Percentiles rank a stretch among this genome's conserved stretches.
These are phyloP conservation scores for Stellera chamaejasme DNA, from an alignment of 345 rosid genomes.

Conservation along the genomic window DNA sequence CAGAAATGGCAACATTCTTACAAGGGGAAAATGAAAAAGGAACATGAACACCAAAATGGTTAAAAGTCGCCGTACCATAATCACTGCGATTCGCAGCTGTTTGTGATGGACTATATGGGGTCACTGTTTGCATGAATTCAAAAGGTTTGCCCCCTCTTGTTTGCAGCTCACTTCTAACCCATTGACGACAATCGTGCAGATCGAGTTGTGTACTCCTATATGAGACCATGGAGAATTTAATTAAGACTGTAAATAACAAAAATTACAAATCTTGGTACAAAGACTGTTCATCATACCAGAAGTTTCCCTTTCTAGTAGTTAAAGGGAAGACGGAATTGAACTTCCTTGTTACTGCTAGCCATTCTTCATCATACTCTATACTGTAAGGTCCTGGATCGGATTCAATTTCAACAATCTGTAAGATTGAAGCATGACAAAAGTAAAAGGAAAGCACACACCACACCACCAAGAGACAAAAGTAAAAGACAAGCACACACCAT, in stretches of 20 bases:
- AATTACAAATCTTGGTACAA: conserved; percentile 5
- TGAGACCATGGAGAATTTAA: conserved; percentile 4
- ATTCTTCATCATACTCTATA: conserved; percentile 81
- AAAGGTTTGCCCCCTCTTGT: conserved; percentile 60
- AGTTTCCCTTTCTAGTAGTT: conserved; percentile 35
- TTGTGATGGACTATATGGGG: conserved; percentile 43
- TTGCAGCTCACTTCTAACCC: conserved; percentile 59
- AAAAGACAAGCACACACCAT: conserved; percentile 16
- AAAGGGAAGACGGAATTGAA: conserved; percentile 67
- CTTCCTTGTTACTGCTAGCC: conserved; percentile 64
- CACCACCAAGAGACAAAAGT: conserved; percentile 6
- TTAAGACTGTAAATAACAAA: not conserved
- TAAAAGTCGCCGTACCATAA: conserved; percentile 23
- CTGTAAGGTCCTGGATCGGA: conserved; percentile 72
- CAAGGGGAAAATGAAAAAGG: not conserved
- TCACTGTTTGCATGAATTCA: conserved; percentile 62
- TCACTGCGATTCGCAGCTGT: conserved; percentile 19
- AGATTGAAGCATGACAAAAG: conserved; percentile 9
- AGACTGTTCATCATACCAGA: conserved; percentile 29
- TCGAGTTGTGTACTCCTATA: conserved; percentile 40
- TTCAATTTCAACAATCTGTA: conserved; percentile 71
- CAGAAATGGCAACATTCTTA: not conserved
- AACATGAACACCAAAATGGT: not conserved
- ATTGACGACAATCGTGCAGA: conserved; percentile 51
- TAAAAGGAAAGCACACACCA: conserved; percentile 16